Conservation (phyloP, 257 asterid genomes). For the Anisodus tanguticus region DNA sequence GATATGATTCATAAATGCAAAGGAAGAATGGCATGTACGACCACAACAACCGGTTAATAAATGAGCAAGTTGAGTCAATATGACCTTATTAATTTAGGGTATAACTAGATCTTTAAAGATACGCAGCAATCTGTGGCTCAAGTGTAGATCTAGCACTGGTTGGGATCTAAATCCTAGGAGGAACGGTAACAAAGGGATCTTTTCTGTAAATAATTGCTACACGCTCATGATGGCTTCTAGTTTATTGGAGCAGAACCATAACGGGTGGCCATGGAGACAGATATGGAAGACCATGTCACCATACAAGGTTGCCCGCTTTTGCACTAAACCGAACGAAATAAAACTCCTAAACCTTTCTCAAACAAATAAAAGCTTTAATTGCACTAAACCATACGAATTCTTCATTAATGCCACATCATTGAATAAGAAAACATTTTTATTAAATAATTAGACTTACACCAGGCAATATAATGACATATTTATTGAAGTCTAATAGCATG, state of each 20-base stretch:
- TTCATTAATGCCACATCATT: background rate
- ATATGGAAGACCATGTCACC: background rate
- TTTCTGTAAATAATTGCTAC: background rate
- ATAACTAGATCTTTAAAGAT: background rate
- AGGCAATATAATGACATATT: background rate
- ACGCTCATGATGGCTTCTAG: background rate
- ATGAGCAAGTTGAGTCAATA: background rate
- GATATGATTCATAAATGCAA: background rate
- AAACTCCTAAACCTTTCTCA: background rate
- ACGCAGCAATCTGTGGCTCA: background rate
- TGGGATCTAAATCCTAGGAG: background rate
- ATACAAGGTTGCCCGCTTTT: background rate
- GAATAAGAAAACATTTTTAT: background rate
- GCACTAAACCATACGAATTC: slow-evolving; percentile 10
- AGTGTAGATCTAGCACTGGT: background rate
- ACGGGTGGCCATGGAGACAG: background rate
- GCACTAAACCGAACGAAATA: background rate
- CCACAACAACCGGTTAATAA: background rate
- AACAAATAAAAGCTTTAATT: background rate
- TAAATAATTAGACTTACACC: background rate
- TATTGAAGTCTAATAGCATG: background rate
- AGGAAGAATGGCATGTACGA: background rate
- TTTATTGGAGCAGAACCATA: background rate
- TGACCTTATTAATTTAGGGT: background rate
- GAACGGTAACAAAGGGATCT: background rate